Percentiles rank a stretch among this genome's conserved stretches.
Evolutionary conservation across 2,329 filamentous ascomycete species (phyloP).

Genomic region (Nemania abortiva): DNA sequence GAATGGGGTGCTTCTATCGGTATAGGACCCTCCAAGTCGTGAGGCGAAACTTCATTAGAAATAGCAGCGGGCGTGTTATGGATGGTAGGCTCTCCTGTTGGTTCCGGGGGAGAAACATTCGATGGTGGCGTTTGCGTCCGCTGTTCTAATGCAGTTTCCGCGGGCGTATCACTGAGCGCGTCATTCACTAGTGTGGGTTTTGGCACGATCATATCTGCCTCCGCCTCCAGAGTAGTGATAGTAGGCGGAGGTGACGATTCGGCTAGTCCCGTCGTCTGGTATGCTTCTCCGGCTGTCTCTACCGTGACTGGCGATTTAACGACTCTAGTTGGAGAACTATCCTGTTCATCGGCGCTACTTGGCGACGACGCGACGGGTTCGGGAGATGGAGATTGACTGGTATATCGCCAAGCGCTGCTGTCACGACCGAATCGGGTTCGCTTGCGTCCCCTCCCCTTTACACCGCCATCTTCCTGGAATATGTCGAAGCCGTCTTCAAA

Average conservation of each 20-base stretch:
- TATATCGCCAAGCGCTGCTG: slow-evolving; percentile 79
- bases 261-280: slow-evolving; percentile 56
- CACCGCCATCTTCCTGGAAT: slow-evolving; percentile 76
- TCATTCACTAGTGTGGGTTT: not conserved
- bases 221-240: slow-evolving; percentile 22
- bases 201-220: slow-evolving; percentile 3
- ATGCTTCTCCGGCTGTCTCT: slow-evolving; percentile 55
- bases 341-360: slow-evolving; percentile 31
- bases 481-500: slow-evolving; percentile 74
- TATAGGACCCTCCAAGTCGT: not conserved
- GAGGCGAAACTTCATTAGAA: not conserved
- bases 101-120: not conserved
- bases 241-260: slow-evolving; percentile 35
- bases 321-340: slow-evolving; percentile 41
- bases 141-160: slow-evolving; percentile 1
- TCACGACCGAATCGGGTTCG: slow-evolving; percentile 75
- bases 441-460: slow-evolving; percentile 74
- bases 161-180: not conserved
- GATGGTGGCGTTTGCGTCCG: not conserved
- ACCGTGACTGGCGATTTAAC: slow-evolving; percentile 41
- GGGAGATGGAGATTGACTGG: slow-evolving; percentile 77
- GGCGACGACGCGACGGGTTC: slow-evolving; percentile 54
- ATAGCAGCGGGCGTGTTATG: not conserved
- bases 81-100: not conserved
- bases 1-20: not conserved